Base-by-base conservation (phyloP, 768 basidiomycete genomes). In the Suillus discolor region DNA sequence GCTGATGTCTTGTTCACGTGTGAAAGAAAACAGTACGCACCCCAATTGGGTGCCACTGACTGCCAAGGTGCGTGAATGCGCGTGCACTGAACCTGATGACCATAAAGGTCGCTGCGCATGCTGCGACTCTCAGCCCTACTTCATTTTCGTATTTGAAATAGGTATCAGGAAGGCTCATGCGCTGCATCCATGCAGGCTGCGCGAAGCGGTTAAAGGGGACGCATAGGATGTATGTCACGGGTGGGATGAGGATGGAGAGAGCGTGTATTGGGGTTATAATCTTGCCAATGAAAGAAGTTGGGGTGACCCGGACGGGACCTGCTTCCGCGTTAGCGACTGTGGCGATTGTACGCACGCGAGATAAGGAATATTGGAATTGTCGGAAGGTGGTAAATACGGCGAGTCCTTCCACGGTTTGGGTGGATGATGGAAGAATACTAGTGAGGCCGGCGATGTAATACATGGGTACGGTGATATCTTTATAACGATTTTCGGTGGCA, bases 181-280 rank as follows among this genome's bases (percentile, higher is more conserved):
- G 71, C 18, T 31, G 51, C 71, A 79, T 70, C 80, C 80, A 81
- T n/a, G 69, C 63, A 6, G 79, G 79, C 67, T 79, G 79, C 34
- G 72, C 66, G 47, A 81, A 69, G 11, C 70, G 65, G 62, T 78
- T 79, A 31, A 72, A 44, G 7, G 65, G 63, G n/a, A 79, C 70
- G 9, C 68, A 67, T 13, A 62, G 49, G 28, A 75, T 71, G 62
- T 77, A 80, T 4, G 74, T 64, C 1, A 69, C 63, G 20, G 79
- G 77, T 36, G 76, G 70, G 49, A 73, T 45, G 49, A 74, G 34
- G 16, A 65, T 57, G 0, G 74, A 67, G 11, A 72, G 39, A 9
- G 66, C 71, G 51, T 78, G 78, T 34, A 75, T 41, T 5, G 76
- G 75, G 18, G 73, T 64, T 31, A 77, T 55, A 67, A 77, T n/a